Evolutionary conservation across 495 filamentous ascomycete genomes (phyloP).

Genomic region (Hypoxylon rickii): DNA sequence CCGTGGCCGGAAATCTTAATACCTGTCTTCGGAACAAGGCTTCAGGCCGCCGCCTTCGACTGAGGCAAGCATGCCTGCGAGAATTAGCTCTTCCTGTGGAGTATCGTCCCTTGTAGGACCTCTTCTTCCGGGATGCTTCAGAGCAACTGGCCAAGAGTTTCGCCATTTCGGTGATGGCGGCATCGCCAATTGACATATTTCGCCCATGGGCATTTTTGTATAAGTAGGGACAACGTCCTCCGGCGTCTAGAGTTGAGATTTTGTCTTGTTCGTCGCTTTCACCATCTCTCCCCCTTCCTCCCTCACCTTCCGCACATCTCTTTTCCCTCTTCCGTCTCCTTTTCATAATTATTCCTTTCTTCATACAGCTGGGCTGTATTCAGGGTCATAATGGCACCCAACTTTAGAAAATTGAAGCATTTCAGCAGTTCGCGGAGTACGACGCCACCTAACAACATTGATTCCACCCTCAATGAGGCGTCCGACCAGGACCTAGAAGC

Average conservation of each 20-base stretch:
- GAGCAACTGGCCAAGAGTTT: slow-evolving; percentile 31
- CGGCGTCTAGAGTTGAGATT: slow-evolving; percentile 8
- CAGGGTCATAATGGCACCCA: slow-evolving; percentile 35
- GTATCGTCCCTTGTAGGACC: slow-evolving; percentile 13
- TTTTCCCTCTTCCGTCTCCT: slow-evolving; percentile 1
- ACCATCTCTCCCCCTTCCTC: slow-evolving; percentile 9
- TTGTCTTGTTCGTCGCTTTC: slow-evolving; percentile 12
- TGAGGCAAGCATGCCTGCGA: slow-evolving; percentile 8
- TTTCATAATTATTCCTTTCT: slow-evolving; percentile 13
- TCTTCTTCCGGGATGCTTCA: slow-evolving; percentile 19
- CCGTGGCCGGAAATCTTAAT: slow-evolving; percentile 23
- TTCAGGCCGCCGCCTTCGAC: slow-evolving; percentile 22
- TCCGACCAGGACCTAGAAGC: slow-evolving; percentile 30
- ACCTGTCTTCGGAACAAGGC: slow-evolving; percentile 17
- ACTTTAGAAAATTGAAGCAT: slow-evolving; percentile 30
- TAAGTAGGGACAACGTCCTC: slow-evolving; percentile 29
- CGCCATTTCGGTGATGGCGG: slow-evolving; percentile 23
- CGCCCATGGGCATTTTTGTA: slow-evolving; percentile 10
- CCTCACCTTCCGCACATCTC: slow-evolving; percentile 24
- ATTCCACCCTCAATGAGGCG: slow-evolving; percentile 16
- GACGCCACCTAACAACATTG: slow-evolving; percentile 18
- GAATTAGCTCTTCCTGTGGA: slow-evolving; percentile 9
- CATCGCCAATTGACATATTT: slow-evolving; percentile 10
- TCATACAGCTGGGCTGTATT: slow-evolving; percentile 37
- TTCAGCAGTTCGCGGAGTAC: slow-evolving; percentile 20